Conservation (phyloP, 805 yeast species). For the Hanseniaspora jakobsenii region DNA sequence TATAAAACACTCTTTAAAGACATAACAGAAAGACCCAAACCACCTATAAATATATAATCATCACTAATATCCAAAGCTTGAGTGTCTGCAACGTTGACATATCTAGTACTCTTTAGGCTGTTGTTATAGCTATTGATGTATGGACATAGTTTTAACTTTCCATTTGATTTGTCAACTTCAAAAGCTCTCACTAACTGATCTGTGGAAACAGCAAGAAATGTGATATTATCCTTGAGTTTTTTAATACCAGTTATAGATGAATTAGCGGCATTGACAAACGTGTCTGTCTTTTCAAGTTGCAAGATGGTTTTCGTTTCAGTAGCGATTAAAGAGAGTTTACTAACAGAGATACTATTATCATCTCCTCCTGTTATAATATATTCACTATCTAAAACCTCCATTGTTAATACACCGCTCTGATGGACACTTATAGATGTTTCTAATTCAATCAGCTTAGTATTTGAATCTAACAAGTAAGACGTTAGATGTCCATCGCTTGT, state of each 20-base stretch:
- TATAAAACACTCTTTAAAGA: not conserved
- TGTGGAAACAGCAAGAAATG: constrained; percentile 55
- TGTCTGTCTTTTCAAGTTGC: no score
- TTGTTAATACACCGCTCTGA: constrained; percentile 70
- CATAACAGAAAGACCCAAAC: constrained; percentile 57
- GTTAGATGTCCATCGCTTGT: constrained; percentile 6
- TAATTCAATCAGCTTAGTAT: constrained; percentile 9
- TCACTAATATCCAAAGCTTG: constrained; percentile 48
- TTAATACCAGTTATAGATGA: constrained; percentile 18
- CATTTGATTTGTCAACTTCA: constrained; percentile 46
- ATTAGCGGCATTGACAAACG: constrained; percentile 55
- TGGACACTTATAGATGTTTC: constrained; percentile 42
- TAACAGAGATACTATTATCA: constrained; percentile 52
- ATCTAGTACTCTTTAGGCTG: constrained; percentile 42
- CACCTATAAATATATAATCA: constrained; percentile 47
- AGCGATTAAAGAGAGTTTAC: no score
- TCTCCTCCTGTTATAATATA: constrained; percentile 75
- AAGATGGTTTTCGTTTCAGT: constrained; percentile 49
- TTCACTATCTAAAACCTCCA: constrained; percentile 28
- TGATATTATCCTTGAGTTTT: constrained; percentile 21
- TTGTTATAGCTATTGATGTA: not conserved
- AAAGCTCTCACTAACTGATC: constrained; percentile 51
- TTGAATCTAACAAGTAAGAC: not conserved
- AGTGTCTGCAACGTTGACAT: constrained; percentile 82
- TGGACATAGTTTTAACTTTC: not conserved